Evolutionary conservation across 371 early-diverging fungal genomes (phyloP).

Genomic region (Mucor lusitanicus): DNA sequence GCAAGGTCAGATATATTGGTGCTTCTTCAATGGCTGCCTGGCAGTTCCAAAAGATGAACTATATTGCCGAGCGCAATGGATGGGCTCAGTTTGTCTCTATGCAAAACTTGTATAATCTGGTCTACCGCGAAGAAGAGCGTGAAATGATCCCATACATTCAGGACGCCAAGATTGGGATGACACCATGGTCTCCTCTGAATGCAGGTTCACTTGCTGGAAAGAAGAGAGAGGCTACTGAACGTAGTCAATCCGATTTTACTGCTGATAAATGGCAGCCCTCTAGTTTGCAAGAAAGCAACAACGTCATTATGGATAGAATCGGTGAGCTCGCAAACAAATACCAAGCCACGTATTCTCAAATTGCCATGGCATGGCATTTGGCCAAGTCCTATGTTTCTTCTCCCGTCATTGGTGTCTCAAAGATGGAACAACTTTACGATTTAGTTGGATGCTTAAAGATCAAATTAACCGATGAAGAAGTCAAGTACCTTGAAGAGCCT

Average conservation of each 20-base stretch:
- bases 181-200: slow-evolving; percentile 60
- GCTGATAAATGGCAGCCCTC: neutral
- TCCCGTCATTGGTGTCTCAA: slow-evolving; percentile 47
- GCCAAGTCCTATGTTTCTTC: slow-evolving; percentile 39
- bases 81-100: slow-evolving; percentile 55
- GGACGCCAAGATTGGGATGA: slow-evolving; percentile 44
- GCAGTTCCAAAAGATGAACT: slow-evolving; percentile 49
- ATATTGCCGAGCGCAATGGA: slow-evolving; percentile 47
- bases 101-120: slow-evolving; percentile 55
- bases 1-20: slow-evolving; percentile 54
- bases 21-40: slow-evolving; percentile 30
- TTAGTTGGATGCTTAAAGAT: slow-evolving; percentile 30
- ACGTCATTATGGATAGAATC: slow-evolving; percentile 38
- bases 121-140: slow-evolving; percentile 66
- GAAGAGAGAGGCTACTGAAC: slow-evolving; percentile 13
- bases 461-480: slow-evolving; percentile 41
- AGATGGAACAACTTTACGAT: slow-evolving; percentile 35
- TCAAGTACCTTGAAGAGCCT: slow-evolving; percentile 33
- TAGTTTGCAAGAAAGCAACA: slow-evolving; percentile 5
- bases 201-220: slow-evolving; percentile 38
- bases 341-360: slow-evolving; percentile 27
- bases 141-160: slow-evolving; percentile 57
- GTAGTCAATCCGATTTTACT: neutral
- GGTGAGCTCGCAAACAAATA: slow-evolving; percentile 42
- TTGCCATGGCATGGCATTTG: slow-evolving; percentile 49